Evolutionary conservation across 495 filamentous ascomycete species (phyloP).

Genomic region (Trichocladium antarcticum): DNA sequence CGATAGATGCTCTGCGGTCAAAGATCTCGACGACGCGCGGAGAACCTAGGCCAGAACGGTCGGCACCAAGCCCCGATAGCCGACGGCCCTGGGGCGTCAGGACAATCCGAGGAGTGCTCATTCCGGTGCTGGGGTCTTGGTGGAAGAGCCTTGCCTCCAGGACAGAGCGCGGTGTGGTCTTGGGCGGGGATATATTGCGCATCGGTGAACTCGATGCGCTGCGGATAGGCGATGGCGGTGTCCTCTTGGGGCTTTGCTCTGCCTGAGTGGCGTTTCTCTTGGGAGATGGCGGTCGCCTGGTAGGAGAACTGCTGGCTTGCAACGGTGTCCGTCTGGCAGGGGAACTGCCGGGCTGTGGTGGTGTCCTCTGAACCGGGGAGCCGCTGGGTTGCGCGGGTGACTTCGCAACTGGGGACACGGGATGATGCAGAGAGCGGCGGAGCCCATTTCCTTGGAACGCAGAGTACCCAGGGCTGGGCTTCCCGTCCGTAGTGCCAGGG

Average conservation of each 20-base stretch:
- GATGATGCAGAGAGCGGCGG: slow-evolving; percentile 34
- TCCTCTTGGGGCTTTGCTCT: slow-evolving; percentile 4
- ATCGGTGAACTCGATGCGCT: slow-evolving; percentile 30
- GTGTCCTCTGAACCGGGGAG: no score
- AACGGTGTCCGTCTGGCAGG: neutral
- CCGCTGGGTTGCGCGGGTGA: neutral
- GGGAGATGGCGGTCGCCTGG: slow-evolving; percentile 9
- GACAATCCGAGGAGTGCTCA: slow-evolving; percentile 51
- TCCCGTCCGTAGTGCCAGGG: slow-evolving; percentile 36
- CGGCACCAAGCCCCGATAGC: slow-evolving; percentile 64
- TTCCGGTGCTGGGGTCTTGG: slow-evolving; percentile 44
- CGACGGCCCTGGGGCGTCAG: slow-evolving; percentile 51
- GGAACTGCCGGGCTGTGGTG: no score
- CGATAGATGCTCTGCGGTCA: slow-evolving; percentile 60
- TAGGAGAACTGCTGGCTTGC: slow-evolving; percentile 6
- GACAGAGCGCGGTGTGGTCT: slow-evolving; percentile 18
- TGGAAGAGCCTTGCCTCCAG: slow-evolving; percentile 43
- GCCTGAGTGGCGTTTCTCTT: slow-evolving; percentile 2
- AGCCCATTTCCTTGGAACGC: slow-evolving; percentile 44
- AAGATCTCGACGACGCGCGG: slow-evolving; percentile 63
- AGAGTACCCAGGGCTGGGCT: slow-evolving; percentile 48
- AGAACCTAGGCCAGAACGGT: slow-evolving; percentile 66
- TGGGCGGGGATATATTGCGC: slow-evolving; percentile 13
- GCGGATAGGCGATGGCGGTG: slow-evolving; percentile 19
- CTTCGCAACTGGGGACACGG: neutral